Evolutionary conservation across 176 grass and related monocot genomes (phyloP), one percentile per base, ranked within the genome.

Genomic region (Cenchrus purpureus): DNA sequence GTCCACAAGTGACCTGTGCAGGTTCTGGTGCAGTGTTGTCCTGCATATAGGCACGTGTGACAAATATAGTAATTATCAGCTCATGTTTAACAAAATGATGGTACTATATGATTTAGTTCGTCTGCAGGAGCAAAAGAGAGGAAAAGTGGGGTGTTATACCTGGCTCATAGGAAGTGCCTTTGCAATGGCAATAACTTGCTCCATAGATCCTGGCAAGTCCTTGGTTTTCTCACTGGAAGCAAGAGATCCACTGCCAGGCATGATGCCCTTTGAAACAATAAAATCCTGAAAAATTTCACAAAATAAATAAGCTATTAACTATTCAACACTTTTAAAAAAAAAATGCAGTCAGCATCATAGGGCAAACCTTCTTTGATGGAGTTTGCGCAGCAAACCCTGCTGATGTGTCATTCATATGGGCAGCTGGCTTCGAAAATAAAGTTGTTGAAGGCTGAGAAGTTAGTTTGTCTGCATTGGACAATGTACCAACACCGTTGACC

Each of bases 341-440:
- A 49, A n/a, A 50, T 62, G 54, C 12, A 86, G 61, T 59, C 29
- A 55, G 2, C 61, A 61, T 73, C 10, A 43, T 43, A 87, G 28
- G 32, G 20, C 53, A 50, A 65, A 87, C 89, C 69, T 91, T 87
- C 40, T 57, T 80, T 69, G 54, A 29, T 42, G 57, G 62, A 56
- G 53, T 43, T 46, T 28, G 45, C 49, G 62, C 34, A 20, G 52
- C 50, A 69, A 70, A 44, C 63, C 37, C 32, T 19, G 55, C 46
- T 28, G n/a, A 2, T 12, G 0, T 56, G 69, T 34, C 64, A 74
- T 62, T 79, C 68, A 53, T 31, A 31, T 56, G 49, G 25, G 71
- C 74, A 64, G 13, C 56, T 76, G 52, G 53, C 75, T 75, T 62
- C n/a, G 63, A 84, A 70, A 34, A 58, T 73, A 31, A 11, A 79